These are phyloP conservation scores for Globisporangium orthogonon DNA, from an alignment of 352 stramenopile species.

Conservation along the genomic window DNA sequence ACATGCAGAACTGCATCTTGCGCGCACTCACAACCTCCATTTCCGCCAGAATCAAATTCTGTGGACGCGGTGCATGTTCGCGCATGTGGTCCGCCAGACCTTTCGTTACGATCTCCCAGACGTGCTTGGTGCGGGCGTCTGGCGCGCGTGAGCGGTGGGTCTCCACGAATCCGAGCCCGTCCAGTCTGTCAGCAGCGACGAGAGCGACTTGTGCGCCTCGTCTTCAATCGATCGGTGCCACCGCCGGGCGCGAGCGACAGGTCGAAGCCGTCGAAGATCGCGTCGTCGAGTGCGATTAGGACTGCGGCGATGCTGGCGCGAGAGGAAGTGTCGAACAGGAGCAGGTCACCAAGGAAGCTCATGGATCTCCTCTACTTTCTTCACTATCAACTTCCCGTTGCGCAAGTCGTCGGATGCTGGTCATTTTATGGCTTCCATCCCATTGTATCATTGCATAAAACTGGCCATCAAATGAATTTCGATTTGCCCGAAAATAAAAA, in stretches of 20 bases:
- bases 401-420: background rate
- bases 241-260: background rate
- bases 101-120: too few species aligned
- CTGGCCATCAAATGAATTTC: too few species aligned
- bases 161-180: constrained; percentile 1
- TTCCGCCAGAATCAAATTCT: too few species aligned
- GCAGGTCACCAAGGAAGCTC: background rate
- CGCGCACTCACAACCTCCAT: too few species aligned
- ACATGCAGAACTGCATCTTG: too few species aligned
- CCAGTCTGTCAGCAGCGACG: constrained; percentile 3
- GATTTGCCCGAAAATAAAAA: too few species aligned
- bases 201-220: constrained; percentile 3
- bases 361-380: background rate
- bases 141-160: background rate
- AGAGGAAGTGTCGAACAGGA: background rate
- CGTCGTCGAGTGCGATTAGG: background rate
- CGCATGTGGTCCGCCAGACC: too few species aligned
- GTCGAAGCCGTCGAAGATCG: constrained; percentile 7
- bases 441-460: too few species aligned
- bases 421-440: too few species aligned
- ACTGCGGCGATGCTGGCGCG: background rate
- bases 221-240: background rate
- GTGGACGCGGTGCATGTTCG: too few species aligned
- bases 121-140: too few species aligned
- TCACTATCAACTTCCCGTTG: background rate